These are phyloP conservation scores for Lumnitzera racemosa DNA, from an alignment of 345 rosid species.

Conservation along the genomic window DNA sequence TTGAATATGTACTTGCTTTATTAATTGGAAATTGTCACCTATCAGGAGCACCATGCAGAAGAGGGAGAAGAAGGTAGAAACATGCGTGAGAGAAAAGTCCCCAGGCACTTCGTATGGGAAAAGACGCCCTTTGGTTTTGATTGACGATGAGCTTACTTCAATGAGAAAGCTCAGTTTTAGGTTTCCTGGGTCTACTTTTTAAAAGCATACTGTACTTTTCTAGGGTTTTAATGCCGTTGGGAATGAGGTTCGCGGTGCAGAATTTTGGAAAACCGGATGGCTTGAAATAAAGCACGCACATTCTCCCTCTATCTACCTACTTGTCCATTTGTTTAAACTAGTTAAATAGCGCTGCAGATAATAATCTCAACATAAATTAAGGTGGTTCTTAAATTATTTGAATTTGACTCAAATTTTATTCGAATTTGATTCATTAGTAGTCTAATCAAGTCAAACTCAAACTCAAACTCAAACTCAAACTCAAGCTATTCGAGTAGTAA, in stretches of 20 bases:
- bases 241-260: slow-evolving; percentile 18
- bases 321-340: no score
- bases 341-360: no score
- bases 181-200: not conserved
- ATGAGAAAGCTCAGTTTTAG: slow-evolving; percentile 1
- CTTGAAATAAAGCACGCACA: not conserved
- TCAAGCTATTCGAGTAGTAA: no score
- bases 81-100: slow-evolving; percentile 60
- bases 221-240: slow-evolving; percentile 29
- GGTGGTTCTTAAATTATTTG: no score
- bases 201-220: not conserved
- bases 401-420: no score
- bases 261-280: slow-evolving; percentile 8
- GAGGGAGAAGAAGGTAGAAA: slow-evolving; percentile 38
- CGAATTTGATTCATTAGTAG: no score
- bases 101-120: slow-evolving; percentile 62
- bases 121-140: slow-evolving; percentile 32
- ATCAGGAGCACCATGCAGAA: slow-evolving; percentile 27
- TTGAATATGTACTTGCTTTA: no score
- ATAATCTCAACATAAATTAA: no score
- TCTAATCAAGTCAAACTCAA: no score
- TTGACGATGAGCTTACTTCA: not conserved
- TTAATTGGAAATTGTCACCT: no score
- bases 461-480: no score
- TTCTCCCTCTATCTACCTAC: not conserved